Evolutionary conservation across 108 stramenopile genomes (phyloP), one percentile per base, ranked within the genome.

Genomic region (Cylindrotheca fusiformis): DNA sequence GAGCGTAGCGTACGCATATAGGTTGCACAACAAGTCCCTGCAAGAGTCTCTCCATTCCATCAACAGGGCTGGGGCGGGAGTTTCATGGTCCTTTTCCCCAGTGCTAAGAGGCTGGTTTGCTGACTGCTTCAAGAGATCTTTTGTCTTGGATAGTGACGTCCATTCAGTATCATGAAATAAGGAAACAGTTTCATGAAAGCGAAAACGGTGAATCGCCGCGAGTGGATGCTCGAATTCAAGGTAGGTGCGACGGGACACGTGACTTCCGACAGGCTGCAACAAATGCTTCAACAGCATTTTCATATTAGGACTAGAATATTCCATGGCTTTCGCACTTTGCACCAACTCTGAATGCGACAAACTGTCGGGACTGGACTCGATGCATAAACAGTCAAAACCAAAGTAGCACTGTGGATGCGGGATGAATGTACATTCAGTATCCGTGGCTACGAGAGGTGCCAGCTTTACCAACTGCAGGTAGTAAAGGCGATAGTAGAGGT

Each of bases 11-110:
- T 85, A 85, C 21, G 71, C 72, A 61, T 80, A 85, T 2, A 85
- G 47, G 52, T 85, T 71, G 48, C 80, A 81, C 0, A 82, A 58
- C 41, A 77, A 65, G 60, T 85, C 84, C 14, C 84, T 78, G 62
- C 78, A 79, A 25, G 74, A 77, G 66, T 85, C 80, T 65, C 84
- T 57, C 84, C 84, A 85, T 50, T 79, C 69, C 57, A 32, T 36
- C 4, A 81, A 36, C 18, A 82, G 22, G 1, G 21, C 14, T 4
- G 80, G 80, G 6, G 80, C 84, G 18, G 71, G 75, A 14, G 84
- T 80, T 29, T 79, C 76, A 55, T 82, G 78, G n/a, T 48, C 45
- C 1, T 17, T 50, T 52, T 33, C 32, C 48, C 26, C 23, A 49
- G 52, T 28, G 12, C 6, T 10, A n/a, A 25, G 18, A 29, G 19